Base-by-base conservation (phyloP, 78 protist genomes). In the Dictyostelium citrinum region DNA sequence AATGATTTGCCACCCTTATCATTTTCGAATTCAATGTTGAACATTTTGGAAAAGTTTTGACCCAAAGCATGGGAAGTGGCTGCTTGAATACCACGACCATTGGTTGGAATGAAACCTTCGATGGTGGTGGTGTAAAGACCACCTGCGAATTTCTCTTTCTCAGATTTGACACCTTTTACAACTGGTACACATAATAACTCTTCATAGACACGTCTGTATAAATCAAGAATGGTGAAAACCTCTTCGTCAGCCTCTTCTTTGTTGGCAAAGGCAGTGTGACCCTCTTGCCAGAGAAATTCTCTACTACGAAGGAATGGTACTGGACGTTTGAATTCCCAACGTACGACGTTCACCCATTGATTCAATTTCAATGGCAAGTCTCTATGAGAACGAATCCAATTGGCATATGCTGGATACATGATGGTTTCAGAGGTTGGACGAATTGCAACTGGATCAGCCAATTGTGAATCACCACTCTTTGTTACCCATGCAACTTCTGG, bases 221-320 rank as follows among this genome's bases (percentile, higher is more conserved):
- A 78, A 76, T 97, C 96, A 12, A 99, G 97, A 82, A 98, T 98
- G 29, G 81, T 68, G 78, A 64, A 81, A 29, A 97, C 99, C 41
- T 98, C 99, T 39, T 16, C 39, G 22, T 90, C 98, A 2, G 99
- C 99, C 29, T 93, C 99, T 12, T 74, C 98, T 77, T 82, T 24
- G 1, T 91, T 96, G 14, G 97, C 98, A 82, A 85, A 94, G 20
- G 99, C 99, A 2, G 99, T 97, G 98, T 99, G 99, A 51, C 99
- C 99, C 93, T 99, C 99, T 88, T 99, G 99, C 99, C 99, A 99
- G 71, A 98, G 92, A 97, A 99, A 98, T 97, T 99, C 99, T 60
- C 99, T 91, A 0, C 98, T 61, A 51, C 97, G 94, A 72, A 99
- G 79, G 97, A 99, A 98, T 41, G 99, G 99, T 31, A 95, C 96